Base-by-base conservation (phyloP, 2,329 filamentous ascomycete genomes). In the Triangularia verruculosa region DNA sequence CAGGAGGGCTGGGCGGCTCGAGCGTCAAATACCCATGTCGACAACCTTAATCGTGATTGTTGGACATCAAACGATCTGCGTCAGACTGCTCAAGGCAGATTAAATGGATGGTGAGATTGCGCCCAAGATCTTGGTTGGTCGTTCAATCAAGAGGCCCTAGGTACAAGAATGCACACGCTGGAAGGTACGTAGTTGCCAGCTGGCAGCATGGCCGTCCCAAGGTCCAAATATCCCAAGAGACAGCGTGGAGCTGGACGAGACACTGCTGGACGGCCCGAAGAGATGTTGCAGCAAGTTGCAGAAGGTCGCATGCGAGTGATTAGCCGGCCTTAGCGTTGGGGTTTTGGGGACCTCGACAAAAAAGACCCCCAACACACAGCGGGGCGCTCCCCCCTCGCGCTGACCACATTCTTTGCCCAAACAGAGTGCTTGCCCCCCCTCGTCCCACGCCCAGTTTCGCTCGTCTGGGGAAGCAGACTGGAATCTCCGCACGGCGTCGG, bases 341-440 rank as follows among this genome's bases (percentile, higher is more conserved):
- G 25, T 57, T 15, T 7, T 54, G 52, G 52, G 22, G 22, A 27
- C 27, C 30, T 30, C 32, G 27, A 56, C 12, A 2, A 54, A 22
- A 20, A 47, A n/a, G 5, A n/a, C 34, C n/a, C 39, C 39, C 39
- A 47, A 47, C 39, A 20, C 39, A 20, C 39, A 47, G 39, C 39
- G 39, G 39, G 39, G 39, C 20, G 39, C 9, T 47, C 3, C 34
- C 54, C 54, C 54, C 54, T 56, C 54, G 22, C 54, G 54, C 39
- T 43, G 56, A 43, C 56, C 32, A 58, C 56, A 58, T 58, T 58
- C 56, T 58, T 58, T 39, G 39, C 20, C 39, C 55, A 57, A 34
- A 57, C 17, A 32, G 32, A 0, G 17, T 57, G 55, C 9, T 15
- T n/a, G 22, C 17, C n/a, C 32, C 54, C 17, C 24, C 27, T 28